Conservation (phyloP, 768 basidiomycete genomes). For the Amanita jacksonii region DNA sequence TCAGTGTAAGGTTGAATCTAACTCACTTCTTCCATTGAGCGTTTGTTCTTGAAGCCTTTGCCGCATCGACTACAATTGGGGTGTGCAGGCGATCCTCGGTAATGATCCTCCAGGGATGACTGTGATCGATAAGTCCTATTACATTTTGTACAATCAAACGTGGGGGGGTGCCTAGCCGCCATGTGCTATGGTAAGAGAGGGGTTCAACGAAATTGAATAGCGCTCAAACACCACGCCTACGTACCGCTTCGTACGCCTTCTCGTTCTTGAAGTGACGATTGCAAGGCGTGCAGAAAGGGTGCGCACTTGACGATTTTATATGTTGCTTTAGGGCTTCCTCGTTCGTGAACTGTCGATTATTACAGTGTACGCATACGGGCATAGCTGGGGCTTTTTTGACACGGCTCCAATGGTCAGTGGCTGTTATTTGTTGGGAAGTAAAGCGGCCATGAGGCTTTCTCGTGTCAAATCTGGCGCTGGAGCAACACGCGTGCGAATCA, state of each 20-base stretch:
- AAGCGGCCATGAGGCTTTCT: conserved; percentile 9
- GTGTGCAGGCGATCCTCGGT: conserved; percentile 32
- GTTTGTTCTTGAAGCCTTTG: conserved; percentile 29
- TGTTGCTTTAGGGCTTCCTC: conserved; percentile 32
- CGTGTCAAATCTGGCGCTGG: conserved; percentile 7
- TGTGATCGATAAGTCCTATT: conserved; percentile 23
- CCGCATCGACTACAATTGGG: conserved; percentile 38
- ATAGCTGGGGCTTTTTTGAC: conserved; percentile 12
- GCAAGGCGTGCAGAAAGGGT: conserved; percentile 26
- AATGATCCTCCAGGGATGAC: conserved; percentile 35
- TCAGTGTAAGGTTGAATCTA: background rate
- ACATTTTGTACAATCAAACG: conserved; percentile 29
- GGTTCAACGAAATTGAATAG: background rate
- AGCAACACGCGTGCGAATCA: conserved; percentile 6
- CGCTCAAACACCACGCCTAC: conserved; percentile 10
- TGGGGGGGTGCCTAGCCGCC: conserved; percentile 33
- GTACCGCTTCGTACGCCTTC: conserved; percentile 27
- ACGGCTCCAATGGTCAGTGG: background rate
- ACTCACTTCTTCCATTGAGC: conserved; percentile 26
- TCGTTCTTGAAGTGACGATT: conserved; percentile 27
- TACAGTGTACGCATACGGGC: conserved; percentile 29
- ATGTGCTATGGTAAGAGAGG: conserved; percentile 23
- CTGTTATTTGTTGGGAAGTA: conserved; percentile 7
- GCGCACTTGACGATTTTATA: conserved; percentile 25
- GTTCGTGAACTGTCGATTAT: conserved; percentile 22